Base-by-base conservation (phyloP, 1,284 basidiomycete genomes). In the Tylopilus sp. region DNA sequence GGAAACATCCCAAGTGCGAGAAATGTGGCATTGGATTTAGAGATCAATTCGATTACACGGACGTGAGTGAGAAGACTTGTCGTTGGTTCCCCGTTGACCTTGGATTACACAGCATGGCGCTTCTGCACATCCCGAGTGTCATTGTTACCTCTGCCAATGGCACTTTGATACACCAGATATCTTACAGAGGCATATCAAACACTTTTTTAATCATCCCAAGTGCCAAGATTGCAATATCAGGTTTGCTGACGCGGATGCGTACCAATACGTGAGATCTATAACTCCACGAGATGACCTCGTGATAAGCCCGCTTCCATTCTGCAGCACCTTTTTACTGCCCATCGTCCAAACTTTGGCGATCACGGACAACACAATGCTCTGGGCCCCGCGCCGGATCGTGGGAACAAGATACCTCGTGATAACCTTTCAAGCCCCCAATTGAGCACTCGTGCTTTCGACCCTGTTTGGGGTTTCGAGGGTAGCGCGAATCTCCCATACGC, bases 131-230 rank as follows among this genome's bases (percentile, higher is more conserved):
- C 67, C 65, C 4, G 68, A 66, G 33, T 55, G 55, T 41, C 64
- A 70, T 28, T 66, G 65, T 37, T 52, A 64, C 48, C 35, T 65
- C 18, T 66, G 65, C 42, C 68, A 67, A 18, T 67, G 68, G 68
- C 65, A 69, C 42, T 70, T 67, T 49, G 67, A 67, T 34, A 56
- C 56, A 11, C 50, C 62, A 5, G 53, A 62, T 15, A 40, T 57
- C 36, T 47, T 70, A 34, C 64, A 57, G 12, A 66, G 60, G 43
- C 68, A 67, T 39, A 65, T 65, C 52, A 64, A 44, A 11, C 65
- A 69, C 35, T 70, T 67, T 36, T 63, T 56, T 39, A 68, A 58
- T 41, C 67, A 66, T 50, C 65, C 65, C 3, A 59, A 61, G 46
- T 66, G 65, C 17, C 50, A 53, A 41, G 57, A 54, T 33, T 66